A percentile compares a stretch with the other conserved stretches of the same genome.
Evolutionary conservation across 345 rosid species (phyloP).

Genomic region (Pelargonium nanum): DNA sequence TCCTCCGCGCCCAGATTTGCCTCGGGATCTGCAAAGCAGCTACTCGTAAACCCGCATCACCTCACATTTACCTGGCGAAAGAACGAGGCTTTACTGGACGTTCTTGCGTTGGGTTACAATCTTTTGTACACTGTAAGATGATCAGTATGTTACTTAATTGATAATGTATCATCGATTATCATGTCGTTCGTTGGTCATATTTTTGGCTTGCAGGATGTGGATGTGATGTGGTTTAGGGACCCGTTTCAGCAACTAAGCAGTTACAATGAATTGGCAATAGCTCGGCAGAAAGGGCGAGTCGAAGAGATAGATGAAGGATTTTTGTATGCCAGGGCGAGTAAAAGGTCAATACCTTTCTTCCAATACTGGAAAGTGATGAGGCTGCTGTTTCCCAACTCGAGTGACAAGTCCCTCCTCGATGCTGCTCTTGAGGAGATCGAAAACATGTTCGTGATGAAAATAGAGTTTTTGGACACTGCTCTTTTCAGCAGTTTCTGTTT

Average conservation of each 20-base stretch:
- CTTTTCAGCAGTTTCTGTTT: constrained; percentile 21
- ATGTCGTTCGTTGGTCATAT: no score
- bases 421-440: neutral
- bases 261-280: constrained; percentile 10
- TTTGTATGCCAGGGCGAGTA: constrained; percentile 20
- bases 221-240: constrained; percentile 50
- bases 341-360: constrained; percentile 11
- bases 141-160: no score
- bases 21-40: neutral
- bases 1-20: no score
- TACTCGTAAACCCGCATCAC: constrained; percentile 5
- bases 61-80: constrained; percentile 11
- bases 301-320: constrained; percentile 23
- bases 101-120: constrained; percentile 32
- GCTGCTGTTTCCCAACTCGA: constrained; percentile 16
- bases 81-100: constrained; percentile 15
- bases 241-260: constrained; percentile 21
- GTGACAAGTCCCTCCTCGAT: constrained; percentile 14
- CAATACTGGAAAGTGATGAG: constrained; percentile 10
- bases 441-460: neutral
- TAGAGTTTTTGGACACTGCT: constrained; percentile 6
- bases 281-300: neutral
- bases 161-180: no score
- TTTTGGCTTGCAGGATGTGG: constrained; percentile 51
- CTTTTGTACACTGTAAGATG: constrained; percentile 33